phyloP scores from a whole-genome alignment of 2,329 filamentous ascomycete species.

The Monosporascus sp. region DNA sequence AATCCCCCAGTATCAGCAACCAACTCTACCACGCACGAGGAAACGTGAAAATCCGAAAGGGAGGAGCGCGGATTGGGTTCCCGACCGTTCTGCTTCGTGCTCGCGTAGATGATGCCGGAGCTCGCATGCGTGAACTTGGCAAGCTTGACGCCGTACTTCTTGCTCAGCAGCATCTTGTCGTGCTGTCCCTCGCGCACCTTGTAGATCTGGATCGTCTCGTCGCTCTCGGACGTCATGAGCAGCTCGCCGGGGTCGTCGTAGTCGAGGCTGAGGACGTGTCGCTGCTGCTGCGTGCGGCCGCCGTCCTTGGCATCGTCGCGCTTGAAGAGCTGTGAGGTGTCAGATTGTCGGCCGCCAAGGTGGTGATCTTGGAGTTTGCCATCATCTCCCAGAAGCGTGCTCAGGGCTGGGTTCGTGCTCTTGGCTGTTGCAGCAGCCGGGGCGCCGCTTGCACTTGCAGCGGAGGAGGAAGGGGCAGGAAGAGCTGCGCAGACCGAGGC shows the following conservation, averaged over 20 bases:
- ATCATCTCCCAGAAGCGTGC: neutral
- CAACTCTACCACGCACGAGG: neutral
- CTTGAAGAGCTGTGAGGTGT: constrained; percentile 48
- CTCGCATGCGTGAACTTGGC: constrained; percentile 91
- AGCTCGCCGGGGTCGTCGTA: constrained; percentile 95
- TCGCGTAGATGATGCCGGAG: constrained; percentile 89
- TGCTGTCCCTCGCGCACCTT: constrained; percentile 86
- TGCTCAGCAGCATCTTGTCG: constrained; percentile 83
- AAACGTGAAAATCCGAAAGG: neutral
- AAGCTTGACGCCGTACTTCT: constrained; percentile 94
- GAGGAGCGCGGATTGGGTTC: neutral
- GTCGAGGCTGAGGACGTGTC: constrained; percentile 81
- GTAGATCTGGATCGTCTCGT: constrained; percentile 94
- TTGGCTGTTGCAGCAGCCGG: neutral
- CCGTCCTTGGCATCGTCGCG: constrained; percentile 51
- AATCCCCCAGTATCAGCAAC: neutral
- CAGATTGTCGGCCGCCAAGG: constrained; percentile 3
- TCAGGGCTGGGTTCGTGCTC: neutral
- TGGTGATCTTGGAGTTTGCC: neutral
- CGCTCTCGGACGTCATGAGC: constrained; percentile 83
- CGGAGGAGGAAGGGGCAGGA: no score
- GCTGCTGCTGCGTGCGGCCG: constrained; percentile 47
- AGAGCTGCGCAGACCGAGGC: neutral
- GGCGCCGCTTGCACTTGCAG: no score
- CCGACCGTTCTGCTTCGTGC: constrained; percentile 85